Base-by-base conservation (phyloP, 768 basidiomycete species). In the Leccinum rimulosum region DNA sequence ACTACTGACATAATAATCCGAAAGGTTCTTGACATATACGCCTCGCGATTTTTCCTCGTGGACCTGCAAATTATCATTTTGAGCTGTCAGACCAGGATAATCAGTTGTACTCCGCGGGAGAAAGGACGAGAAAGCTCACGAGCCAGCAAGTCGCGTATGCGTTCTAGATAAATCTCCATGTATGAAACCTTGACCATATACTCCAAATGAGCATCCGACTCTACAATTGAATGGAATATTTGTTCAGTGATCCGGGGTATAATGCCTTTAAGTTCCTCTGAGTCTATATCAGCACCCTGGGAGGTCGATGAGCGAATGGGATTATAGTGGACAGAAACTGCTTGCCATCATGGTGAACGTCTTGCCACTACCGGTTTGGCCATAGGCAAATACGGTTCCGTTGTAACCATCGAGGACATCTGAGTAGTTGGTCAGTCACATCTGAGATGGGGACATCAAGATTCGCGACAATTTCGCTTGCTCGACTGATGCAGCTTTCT, bases 181-280 rank as follows among this genome's bases (percentile, higher is more conserved):
- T 98, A 99, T 36, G 94, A 97, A 54, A 98, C 97, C 77, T 99
- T 99, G 73, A 99, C 97, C 64, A 98, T 86, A 74, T 99, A 99
- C 75, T 99, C 97, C 58, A 99, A 78, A 73, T 93, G 93, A 36
- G 91, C 84, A 65, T 98, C 96, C 56, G 95, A 96, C 69, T 94
- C 88, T 58, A 97, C 88, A 71, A 99, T 99, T 52, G 94, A 94
- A 63, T 95, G 91, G 75, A 99, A 99, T 71, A 99, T 97, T 74
- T 99, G 97, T 73, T 99, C 95, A 4, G 96, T 96, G 63, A 99
- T 98, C 56, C 97, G 89, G 54, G 97, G 97, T 63, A 97, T 98
- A 57, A 99, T 91, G 67, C 97, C 97, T 77, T 91, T 94, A 61
- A 96, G 79, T 25, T 95, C 90, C n/a, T 85, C 82, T 40, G 88